Conservation (phyloP, 805 yeast genomes). For the Torulaspora delbrueckii region DNA sequence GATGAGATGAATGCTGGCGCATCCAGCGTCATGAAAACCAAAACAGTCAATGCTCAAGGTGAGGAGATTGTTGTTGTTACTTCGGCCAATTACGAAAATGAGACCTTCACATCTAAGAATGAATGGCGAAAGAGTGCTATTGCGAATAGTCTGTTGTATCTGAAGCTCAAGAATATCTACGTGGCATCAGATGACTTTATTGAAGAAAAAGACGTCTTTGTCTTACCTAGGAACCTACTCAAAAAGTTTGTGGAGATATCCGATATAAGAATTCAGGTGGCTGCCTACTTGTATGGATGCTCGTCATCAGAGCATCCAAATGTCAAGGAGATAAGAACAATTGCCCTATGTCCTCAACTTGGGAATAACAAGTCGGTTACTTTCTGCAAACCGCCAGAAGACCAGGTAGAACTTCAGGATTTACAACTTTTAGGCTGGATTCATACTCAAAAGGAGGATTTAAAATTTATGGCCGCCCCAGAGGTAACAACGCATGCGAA, state of each 20-base stretch:
- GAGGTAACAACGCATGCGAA: conserved; percentile 61
- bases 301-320: conserved; percentile 66
- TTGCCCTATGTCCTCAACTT: conserved; percentile 83
- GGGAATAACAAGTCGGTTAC: conserved; percentile 66
- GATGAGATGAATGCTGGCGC: conserved; percentile 43
- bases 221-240: conserved; percentile 77
- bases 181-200: conserved; percentile 64
- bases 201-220: conserved; percentile 55
- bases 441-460: conserved; percentile 76
- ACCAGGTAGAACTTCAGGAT: conserved; percentile 42
- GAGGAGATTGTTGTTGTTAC: conserved; percentile 94
- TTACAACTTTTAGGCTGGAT: conserved; percentile 88
- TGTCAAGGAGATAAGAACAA: conserved; percentile 70
- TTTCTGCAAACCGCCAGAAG: conserved; percentile 42
- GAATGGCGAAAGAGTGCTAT: conserved; percentile 92
- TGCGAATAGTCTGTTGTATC: conserved; percentile 63
- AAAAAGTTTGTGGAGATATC: conserved; percentile 73
- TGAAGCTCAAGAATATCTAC: conserved; percentile 71
- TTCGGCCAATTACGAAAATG: conserved; percentile 82
- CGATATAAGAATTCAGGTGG: conserved; percentile 77
- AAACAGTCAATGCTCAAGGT: conserved; percentile 87
- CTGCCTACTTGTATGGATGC: conserved; percentile 74
- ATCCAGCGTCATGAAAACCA: conserved; percentile 72
- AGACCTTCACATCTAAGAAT: conserved; percentile 71
- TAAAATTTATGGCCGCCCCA: conserved; percentile 56